Percentiles rank a stretch among this genome's conserved stretches.
These are phyloP conservation scores for Amanita pseudoporphyria DNA, from an alignment of 768 basidiomycete genomes.

Conservation along the genomic window DNA sequence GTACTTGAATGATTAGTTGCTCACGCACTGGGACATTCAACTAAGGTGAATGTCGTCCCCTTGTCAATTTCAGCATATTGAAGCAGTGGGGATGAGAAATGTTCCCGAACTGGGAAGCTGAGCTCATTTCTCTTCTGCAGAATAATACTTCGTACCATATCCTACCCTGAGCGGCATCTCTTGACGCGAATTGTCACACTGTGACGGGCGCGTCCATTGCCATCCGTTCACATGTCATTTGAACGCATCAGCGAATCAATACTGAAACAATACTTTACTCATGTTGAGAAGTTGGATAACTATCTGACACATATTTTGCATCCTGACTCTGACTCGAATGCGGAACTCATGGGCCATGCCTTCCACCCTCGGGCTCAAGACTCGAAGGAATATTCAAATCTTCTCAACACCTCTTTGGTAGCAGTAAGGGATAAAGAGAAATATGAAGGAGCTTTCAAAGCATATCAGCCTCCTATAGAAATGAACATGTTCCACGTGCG, in stretches of 20 bases:
- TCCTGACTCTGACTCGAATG: neutral
- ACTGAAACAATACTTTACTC: constrained; percentile 34
- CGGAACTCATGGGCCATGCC: neutral
- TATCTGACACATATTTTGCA: constrained; percentile 32
- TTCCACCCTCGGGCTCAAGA: constrained; percentile 15
- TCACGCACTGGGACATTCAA: constrained; percentile 78
- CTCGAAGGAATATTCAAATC: constrained; percentile 17
- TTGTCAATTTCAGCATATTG: constrained; percentile 69
- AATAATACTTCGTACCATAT: constrained; percentile 27
- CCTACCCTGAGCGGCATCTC: constrained; percentile 25
- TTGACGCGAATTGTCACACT: neutral
- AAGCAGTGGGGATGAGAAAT: constrained; percentile 88
- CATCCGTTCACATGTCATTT: constrained; percentile 9
- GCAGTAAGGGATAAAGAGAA: constrained; percentile 21
- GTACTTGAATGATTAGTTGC: neutral
- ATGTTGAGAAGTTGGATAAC: constrained; percentile 26
- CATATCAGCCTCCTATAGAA: constrained; percentile 14
- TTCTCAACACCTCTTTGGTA: constrained; percentile 41
- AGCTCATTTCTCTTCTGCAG: neutral
- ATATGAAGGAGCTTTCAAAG: neutral
- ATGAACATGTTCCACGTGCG: constrained; percentile 42
- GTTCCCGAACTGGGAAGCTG: constrained; percentile 54
- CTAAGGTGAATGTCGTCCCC: constrained; percentile 66
- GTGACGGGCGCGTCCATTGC: neutral
- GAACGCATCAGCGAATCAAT: constrained; percentile 18